Conservation (phyloP, 768 basidiomycete genomes). For the Kwoniella sp. region DNA sequence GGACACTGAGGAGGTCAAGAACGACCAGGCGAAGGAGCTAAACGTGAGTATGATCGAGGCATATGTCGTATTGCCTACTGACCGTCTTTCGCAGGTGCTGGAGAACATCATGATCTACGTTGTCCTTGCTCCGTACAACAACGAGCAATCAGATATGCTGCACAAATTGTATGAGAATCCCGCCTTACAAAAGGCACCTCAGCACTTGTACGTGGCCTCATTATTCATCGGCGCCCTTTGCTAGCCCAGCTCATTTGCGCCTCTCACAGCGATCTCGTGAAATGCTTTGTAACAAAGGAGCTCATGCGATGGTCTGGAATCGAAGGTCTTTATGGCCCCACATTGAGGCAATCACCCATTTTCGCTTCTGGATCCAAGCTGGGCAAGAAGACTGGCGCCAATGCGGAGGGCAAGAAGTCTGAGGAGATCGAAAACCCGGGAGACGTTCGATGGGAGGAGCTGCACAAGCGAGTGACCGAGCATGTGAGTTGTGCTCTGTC, state of each 20-base stretch:
- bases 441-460: constrained; percentile 81
- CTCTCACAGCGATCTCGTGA: constrained; percentile 71
- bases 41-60: constrained; percentile 33
- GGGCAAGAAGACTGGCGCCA: constrained; percentile 42
- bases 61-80: neutral
- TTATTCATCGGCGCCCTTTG: neutral
- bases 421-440: constrained; percentile 48
- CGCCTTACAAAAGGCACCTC: constrained; percentile 70
- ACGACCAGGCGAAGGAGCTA: constrained; percentile 57
- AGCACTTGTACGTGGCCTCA: constrained; percentile 64
- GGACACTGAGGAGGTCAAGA: constrained; percentile 92
- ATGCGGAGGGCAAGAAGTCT: constrained; percentile 37
- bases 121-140: constrained; percentile 86
- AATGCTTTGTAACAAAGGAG: constrained; percentile 87
- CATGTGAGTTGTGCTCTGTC: constrained; percentile 61
- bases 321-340: constrained; percentile 77
- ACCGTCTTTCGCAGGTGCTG: constrained; percentile 60
- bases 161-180: constrained; percentile 78
- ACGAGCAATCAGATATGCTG: constrained; percentile 96
- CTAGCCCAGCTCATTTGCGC: neutral
- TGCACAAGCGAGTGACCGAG: constrained; percentile 92
- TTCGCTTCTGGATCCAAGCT: constrained; percentile 58
- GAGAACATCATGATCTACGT: constrained; percentile 94
- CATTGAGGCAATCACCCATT: constrained; percentile 71
- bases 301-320: constrained; percentile 97